A percentile compares a stretch with the other conserved stretches of the same genome.
phyloP scores from a whole-genome alignment of 495 filamentous ascomycete genomes.

The Penicillium roqueforti region DNA sequence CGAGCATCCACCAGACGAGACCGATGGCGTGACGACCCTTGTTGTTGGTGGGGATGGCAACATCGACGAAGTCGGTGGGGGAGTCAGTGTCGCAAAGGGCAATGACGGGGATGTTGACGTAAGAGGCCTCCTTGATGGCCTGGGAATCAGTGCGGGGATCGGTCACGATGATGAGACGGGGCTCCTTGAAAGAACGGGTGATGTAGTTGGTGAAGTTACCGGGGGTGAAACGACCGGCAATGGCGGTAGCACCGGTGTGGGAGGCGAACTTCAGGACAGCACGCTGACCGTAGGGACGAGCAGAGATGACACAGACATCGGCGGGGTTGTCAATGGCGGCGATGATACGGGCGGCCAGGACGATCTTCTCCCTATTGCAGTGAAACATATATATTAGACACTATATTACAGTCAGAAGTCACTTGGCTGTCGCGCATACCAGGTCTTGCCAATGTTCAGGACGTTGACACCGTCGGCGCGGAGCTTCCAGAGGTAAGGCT shows the following conservation, averaged over 20 bases:
- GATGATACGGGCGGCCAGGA: constrained; percentile 96
- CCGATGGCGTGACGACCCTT: constrained; percentile 99
- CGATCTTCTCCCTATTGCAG: constrained; percentile 89
- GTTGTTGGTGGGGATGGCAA: constrained; percentile 99
- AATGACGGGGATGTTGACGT: constrained; percentile 99
- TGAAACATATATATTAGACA: constrained; percentile 28
- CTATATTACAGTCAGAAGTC: constrained; percentile 3
- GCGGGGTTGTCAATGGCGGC: constrained; percentile 98
- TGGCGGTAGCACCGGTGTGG: constrained; percentile 95
- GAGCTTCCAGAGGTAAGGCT: constrained; percentile 99
- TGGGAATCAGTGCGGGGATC: constrained; percentile 99
- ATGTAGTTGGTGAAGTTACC: constrained; percentile 99
- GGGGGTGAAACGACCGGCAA: constrained; percentile 98
- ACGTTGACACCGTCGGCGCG: constrained; percentile 96
- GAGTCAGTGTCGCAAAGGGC: constrained; percentile 99
- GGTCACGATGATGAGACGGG: constrained; percentile 97
- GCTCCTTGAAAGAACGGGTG: constrained; percentile 99
- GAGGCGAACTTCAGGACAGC: constrained; percentile 98
- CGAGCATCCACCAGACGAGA: constrained; percentile 98
- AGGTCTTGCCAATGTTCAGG: constrained; percentile 99
- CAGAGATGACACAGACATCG: constrained; percentile 97
- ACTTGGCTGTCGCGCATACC: constrained; percentile 54
- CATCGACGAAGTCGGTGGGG: constrained; percentile 97
- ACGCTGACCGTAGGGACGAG: constrained; percentile 98
- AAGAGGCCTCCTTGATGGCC: constrained; percentile 99